Evolutionary conservation across 129 eudicot species (phyloP).

Genomic region (Lactuca saligna): DNA sequence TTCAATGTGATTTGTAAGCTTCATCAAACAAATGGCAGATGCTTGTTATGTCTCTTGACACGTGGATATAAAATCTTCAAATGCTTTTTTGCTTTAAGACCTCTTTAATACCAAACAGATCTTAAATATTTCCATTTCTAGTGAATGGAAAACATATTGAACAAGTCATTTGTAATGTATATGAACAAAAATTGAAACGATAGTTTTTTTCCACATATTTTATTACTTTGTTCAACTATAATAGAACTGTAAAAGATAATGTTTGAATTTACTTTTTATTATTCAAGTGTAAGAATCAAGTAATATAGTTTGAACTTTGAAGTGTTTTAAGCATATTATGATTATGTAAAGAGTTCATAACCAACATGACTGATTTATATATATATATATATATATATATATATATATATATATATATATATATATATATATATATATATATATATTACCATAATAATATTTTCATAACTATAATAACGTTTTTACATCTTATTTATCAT

Average conservation of each 20-base stretch:
- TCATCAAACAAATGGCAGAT: slow-evolving; percentile 22
- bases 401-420: no score
- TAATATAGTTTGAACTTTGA: no score
- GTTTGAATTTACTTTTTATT: no score
- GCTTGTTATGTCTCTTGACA: slow-evolving; percentile 25
- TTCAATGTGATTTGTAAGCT: slow-evolving; percentile 33
- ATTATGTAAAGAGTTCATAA: neutral
- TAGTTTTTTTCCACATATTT: no score
- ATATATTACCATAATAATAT: no score
- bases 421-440: no score
- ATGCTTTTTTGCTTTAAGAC: slow-evolving; percentile 30
- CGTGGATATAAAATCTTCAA: slow-evolving; percentile 15
- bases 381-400: no score
- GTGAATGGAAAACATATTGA: neutral
- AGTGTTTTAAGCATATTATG: neutral
- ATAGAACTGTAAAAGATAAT: neutral
- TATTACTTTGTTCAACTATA: neutral
- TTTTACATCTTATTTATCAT: neutral
- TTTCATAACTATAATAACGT: no score
- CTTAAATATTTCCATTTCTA: neutral
- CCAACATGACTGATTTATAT: no score
- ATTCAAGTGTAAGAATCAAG: neutral
- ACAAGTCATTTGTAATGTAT: no score
- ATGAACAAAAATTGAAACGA: no score
- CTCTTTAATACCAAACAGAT: neutral